Evolutionary conservation across 2,329 filamentous ascomycete genomes (phyloP).

Genomic region (Colletotrichum higginsianum): DNA sequence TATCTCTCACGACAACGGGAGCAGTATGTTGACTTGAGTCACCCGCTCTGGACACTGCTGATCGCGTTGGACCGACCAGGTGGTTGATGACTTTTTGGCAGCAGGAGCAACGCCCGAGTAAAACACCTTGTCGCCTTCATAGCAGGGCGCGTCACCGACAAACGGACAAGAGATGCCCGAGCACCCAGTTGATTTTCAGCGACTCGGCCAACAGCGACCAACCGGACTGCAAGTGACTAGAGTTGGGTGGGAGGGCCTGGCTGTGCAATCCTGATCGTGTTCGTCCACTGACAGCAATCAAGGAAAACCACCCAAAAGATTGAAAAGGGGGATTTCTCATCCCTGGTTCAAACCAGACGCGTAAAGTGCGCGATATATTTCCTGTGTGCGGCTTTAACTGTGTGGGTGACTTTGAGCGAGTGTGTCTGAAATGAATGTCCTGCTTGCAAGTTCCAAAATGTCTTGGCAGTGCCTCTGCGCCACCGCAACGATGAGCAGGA

Average conservation of each 20-base stretch:
- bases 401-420: neutral
- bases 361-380: slow-evolving; percentile 34
- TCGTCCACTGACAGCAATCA: neutral
- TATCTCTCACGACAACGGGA: neutral
- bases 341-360: neutral
- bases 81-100: neutral
- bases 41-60: neutral
- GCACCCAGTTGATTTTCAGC: neutral
- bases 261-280: neutral
- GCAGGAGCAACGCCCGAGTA: slow-evolving; percentile 9
- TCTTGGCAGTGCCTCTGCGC: slow-evolving; percentile 31
- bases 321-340: neutral
- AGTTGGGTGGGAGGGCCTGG: neutral
- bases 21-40: neutral
- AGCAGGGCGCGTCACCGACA: neutral
- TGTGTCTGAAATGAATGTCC: slow-evolving; percentile 1
- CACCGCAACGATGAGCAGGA: slow-evolving; percentile 8
- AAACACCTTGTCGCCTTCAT: slow-evolving; percentile 13
- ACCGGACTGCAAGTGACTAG: neutral
- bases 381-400: neutral
- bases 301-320: neutral
- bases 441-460: slow-evolving; percentile 25
- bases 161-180: neutral
- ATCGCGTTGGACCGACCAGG: neutral
- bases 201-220: neutral